Evolutionary conservation across 805 yeast species (phyloP), one percentile per base, ranked within the genome.

Genomic region (Sporopachydermia quercuum): DNA sequence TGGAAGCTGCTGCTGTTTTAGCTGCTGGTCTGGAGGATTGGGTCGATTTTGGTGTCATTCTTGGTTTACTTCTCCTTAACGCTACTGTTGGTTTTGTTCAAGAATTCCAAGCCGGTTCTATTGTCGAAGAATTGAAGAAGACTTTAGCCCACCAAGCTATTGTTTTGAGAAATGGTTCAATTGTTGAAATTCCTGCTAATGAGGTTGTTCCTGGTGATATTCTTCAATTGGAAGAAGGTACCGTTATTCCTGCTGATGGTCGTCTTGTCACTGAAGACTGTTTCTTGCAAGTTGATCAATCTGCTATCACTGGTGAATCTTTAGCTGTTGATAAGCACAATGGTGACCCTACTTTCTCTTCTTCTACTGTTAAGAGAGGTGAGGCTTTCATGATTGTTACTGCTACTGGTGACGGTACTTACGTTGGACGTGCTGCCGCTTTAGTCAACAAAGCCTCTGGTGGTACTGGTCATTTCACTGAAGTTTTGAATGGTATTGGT

Each of bases 41-140:
- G 96, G 91, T 86, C 57, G 95, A 85, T 76, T 85, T 85, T 71
- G 96, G 96, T 80, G 95, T 86, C 60, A 86, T 86, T 61, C 77
- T 83, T 65, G 95, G 81, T 70, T 70, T 86, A 56, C 70, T 86
- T 58, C 54, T 78, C 67, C 76, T 86, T 61, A 86, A 86, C 68
- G 95, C 95, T 49, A 66, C 70, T 60, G 95, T 86, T 62, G 96
- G 95, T 79, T 86, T 86, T 79, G 74, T 85, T 58, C 96, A 86
- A 73, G 96, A 86, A 71, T 84, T 71, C 78, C 94, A 86, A 71
- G 96, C 96, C 52, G 95, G 95, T 70, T 86, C 94, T 52, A 87
- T 85, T 71, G 95, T 86, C 50, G 95, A 86, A 46, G 94, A 84
- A 62, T 78, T 86, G 66, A 86, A 86, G 75, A 87, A 86, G 66